Base-by-base conservation (phyloP, 768 basidiomycete genomes). In the Lepiota venenata region DNA sequence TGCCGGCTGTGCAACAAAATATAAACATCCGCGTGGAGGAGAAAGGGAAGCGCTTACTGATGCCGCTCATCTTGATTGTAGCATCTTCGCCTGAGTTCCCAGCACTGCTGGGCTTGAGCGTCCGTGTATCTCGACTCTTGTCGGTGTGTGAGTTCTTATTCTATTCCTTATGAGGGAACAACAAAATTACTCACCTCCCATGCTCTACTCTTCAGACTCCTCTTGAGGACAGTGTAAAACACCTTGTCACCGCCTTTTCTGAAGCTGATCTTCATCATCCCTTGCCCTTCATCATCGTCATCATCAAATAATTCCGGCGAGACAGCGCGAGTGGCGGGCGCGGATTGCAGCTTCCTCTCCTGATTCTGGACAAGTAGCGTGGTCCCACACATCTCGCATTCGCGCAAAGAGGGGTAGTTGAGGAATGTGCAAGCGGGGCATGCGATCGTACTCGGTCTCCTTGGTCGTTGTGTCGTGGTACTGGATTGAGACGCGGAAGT, bases 341-440 rank as follows among this genome's bases (percentile, higher is more conserved):
- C 85, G 4, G 86, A 88, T 59, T 79, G 82, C 60, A 77, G 74
- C 21, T 63, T 63, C 1, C 65, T 64, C 50, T 59, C 44, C 36
- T 1, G 54, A 49, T 3, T 7, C 3, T 12, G 35, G 22, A 64
- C 64, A 47, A 83, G 84, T 9, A 98, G 72, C 0, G 81, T 72
- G 3, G 92, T 87, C 4, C 77, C 78, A 65, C 96, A 98, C 2
- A 98, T 88, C 68, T 98, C 96, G 71, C 96, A 98, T 7, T 71
- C 66, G 0, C 68, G 68, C 52, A 94, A 74, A 1, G 81, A 85
- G 0, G 83, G 83, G 56, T 90, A 85, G 69, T 99, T 99, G 11
- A 95, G 74, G 66, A 95, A 99, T 1, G 96, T 98, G 66, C 97
- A 99, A 1, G 84, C 85, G 1, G 85, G 80, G 67, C 96, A 99